phyloP scores from a whole-genome alignment of 371 early-diverging fungal genomes.

The Mucor saturninus region DNA sequence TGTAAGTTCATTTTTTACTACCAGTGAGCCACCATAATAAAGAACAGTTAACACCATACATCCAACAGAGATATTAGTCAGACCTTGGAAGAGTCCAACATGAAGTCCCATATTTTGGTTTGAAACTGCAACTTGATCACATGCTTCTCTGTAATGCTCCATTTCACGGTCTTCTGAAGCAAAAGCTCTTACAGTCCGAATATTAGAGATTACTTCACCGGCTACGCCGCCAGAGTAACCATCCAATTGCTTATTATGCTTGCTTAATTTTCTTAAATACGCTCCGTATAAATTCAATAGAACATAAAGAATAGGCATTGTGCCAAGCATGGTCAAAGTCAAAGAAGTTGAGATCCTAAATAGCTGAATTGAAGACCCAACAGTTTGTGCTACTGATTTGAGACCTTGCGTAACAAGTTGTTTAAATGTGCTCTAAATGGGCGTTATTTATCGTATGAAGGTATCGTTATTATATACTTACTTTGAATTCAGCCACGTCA shows the following conservation, averaged over 20 bases:
- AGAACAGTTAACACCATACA: conserved; percentile 74
- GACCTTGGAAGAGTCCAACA: conserved; percentile 79
- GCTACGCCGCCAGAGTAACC: conserved; percentile 67
- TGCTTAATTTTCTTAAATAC: conserved; percentile 67
- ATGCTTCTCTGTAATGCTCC: conserved; percentile 59
- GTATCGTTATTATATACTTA: conserved; percentile 6
- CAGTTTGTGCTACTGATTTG: conserved; percentile 69
- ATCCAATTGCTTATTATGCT: conserved; percentile 58
- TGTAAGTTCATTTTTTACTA: conserved; percentile 65
- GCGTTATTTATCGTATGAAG: background rate
- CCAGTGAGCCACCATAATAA: conserved; percentile 77
- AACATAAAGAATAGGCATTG: conserved; percentile 73
- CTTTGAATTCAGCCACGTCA: conserved; percentile 79
- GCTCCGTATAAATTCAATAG: conserved; percentile 74
- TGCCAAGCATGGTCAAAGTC: conserved; percentile 63
- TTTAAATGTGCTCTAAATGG: conserved; percentile 68
- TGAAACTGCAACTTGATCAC: conserved; percentile 43
- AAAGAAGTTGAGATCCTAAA: conserved; percentile 69
- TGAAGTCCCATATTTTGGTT: conserved; percentile 71
- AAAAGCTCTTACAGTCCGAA: conserved; percentile 80
- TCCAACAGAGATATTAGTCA: conserved; percentile 76
- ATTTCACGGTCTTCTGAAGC: conserved; percentile 72
- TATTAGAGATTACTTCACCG: conserved; percentile 72
- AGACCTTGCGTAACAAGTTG: conserved; percentile 73
- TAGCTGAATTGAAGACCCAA: conserved; percentile 72